Base-by-base conservation (phyloP, 2,329 filamentous ascomycete species). In the Aureobasidium sp. region DNA sequence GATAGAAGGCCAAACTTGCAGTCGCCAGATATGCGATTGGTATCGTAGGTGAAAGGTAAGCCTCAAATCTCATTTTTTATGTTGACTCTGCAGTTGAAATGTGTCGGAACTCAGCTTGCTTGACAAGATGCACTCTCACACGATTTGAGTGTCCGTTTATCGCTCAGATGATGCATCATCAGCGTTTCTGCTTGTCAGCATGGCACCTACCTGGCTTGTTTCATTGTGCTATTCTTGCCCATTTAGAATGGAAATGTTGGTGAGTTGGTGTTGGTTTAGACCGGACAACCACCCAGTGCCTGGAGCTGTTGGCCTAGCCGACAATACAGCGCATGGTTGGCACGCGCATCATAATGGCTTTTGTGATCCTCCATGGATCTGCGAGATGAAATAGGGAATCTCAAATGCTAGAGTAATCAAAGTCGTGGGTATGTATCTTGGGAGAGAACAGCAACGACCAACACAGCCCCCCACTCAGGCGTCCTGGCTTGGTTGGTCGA, bases 201-300 rank as follows among this genome's bases (percentile, higher is more conserved):
- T 22, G 27, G 20, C 5, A 5, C 22, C 42, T 45, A 45, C 42
- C 22, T 45, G 20, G 42, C 37, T 39, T 39, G 22, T 15, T 45
- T 14, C 9, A 2, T 17, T 27, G 22, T n/a, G 15, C 14, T 27
- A n/a, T 22, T n/a, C 2, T 5, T 9, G 5, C 29, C 27, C 4
- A 6, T 20, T 34, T 11, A 11, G 11, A 17, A 42, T 29, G 8
- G 5, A 9, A 11, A 2, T 31, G 51, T 55, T 55, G 51, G 51
- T 31, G 51, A 55, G 22, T 55, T 55, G 37, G 36, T 55, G 36
- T 55, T 55, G 51, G 51, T 55, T 17, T n/a, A 34, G 37, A 34
- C 8, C 8, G 9, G 44, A 14, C 1, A 11, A 34, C 7, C 17
- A 11, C 17, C 29, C 12, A 5, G 17, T 34, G 17, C 17, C 29